Base-by-base conservation (phyloP, 2,329 filamentous ascomycete species). In the Coniochaeta sp. region DNA sequence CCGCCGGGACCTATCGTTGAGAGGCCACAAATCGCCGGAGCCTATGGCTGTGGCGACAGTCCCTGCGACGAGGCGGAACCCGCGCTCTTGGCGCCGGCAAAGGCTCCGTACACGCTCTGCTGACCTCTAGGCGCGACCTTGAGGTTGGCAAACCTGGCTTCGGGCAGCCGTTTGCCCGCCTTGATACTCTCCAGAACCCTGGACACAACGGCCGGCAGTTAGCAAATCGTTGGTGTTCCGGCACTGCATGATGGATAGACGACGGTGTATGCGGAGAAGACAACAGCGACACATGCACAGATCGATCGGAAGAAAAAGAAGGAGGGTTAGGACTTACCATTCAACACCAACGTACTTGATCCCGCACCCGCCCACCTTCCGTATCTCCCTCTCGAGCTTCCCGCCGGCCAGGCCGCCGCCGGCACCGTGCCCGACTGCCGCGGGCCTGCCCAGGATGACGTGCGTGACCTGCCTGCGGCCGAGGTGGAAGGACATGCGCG, bases 141-240 rank as follows among this genome's bases (percentile, higher is more conserved):
- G 57, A 87, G 65, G 40, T 75, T 78, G 30, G 81, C 76, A 64
- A 91, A 96, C 50, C 80, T 75, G 26, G 83, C 78, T 69, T 96
- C 91, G 0, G 87, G 76, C 38, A 95, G 73, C 51, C 91, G 76
- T 64, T 81, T 89, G 3, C 85, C 86, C 1, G 79, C 83, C 58
- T 86, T 87, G 58, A 96, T 76, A 65, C 89, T 91, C 64, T 95
- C 88, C n/a, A 95, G 69, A 6, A 89, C 82, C 89, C 87, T 89
- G 52, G n/a, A 42, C 13, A 13, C 24, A n/a, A n/a, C n/a, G n/a
- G 53, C 16, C 26, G 24, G 32, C 26, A 49, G n/a, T 51, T 45
- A 32, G 38, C 31, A 16, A 48, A 38, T 38, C 3, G n/a, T n/a
- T n/a, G n/a, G n/a, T n/a, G n/a, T n/a, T n/a, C n/a, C 9, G 42